Evolutionary conservation across 148 eudicot genomes (phyloP), one percentile per base, ranked within the genome.

Genomic region (Vaccinium darrowii): DNA sequence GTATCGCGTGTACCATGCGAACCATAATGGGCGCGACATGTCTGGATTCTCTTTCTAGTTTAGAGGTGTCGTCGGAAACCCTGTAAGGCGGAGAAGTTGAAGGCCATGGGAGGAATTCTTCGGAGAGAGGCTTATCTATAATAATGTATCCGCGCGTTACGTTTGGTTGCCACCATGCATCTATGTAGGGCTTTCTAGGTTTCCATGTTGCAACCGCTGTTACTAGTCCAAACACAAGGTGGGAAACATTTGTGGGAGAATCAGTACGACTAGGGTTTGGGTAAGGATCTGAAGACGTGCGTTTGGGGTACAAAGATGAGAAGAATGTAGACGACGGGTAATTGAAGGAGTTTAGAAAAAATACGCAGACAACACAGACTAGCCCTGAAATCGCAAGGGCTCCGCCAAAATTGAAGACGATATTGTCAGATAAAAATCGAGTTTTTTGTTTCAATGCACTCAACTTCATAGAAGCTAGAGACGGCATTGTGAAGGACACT

Each of bases 131-230:
- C 30, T 57, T 75, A 30, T 94, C 98, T 1, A 94, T 82, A 60
- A 69, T 4, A 36, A 69, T 21, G 86, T 87, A 91, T 9, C 98
- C 95, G 7, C 86, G 86, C 9, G 93, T 93, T 8, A 86, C 51
- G 77, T 93, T 93, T 13, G 95, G 93, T 23, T 69, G 85, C 98
- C 98, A 94, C 98, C 98, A 94, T 39, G 93, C 75, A 74, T 92
- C 93, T 2, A 91, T 81, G 87, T 86, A 93, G 0, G 86, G 30
- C 67, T 74, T 91, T 25, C 91, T 82, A 8, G 9, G 47, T 69
- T 78, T 82, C 93, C 93, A 93, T 76, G 86, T 49, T 6, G 51
- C 84, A 3, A 84, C 50, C 9, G 93, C 88, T 8, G 91, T 86
- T n/a, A 92, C 88, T 18, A 92, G 90, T 23, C 92, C 94, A 58